A percentile compares a stretch with the other conserved stretches of the same genome.
These are phyloP conservation scores for Diplodia sapinea DNA, from an alignment of 2,329 filamentous ascomycete genomes.

Conservation along the genomic window DNA sequence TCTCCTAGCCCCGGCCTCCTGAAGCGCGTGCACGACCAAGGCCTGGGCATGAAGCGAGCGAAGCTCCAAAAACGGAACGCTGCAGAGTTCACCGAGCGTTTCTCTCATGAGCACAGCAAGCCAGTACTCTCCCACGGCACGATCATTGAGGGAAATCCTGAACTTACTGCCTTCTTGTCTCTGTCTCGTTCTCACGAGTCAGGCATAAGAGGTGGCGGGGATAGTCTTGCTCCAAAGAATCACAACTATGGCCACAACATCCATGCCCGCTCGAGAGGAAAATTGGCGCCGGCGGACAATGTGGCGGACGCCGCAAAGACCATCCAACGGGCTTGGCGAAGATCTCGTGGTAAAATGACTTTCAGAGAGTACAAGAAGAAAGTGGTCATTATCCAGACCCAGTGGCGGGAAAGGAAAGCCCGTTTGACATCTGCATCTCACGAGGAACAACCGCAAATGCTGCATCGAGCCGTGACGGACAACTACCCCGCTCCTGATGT, in stretches of 20 bases:
- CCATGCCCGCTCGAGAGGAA: slow-evolving; percentile 33
- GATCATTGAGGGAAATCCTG: background rate
- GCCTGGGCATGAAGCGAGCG: slow-evolving; percentile 1
- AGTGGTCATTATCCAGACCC: slow-evolving; percentile 46
- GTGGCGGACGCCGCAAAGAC: slow-evolving; percentile 41
- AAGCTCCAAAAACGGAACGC: slow-evolving; percentile 21
- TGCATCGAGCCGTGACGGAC: slow-evolving; percentile 9
- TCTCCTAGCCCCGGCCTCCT: slow-evolving; percentile 14
- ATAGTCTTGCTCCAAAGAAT: background rate
- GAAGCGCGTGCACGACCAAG: slow-evolving; percentile 20
- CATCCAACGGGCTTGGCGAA: slow-evolving; percentile 48
- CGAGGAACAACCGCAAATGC: background rate
- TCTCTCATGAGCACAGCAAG: background rate
- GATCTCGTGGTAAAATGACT: slow-evolving; percentile 38
- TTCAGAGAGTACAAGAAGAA: slow-evolving; percentile 49
- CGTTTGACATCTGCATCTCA: background rate
- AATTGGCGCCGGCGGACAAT: slow-evolving; percentile 35
- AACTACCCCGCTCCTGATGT: background rate
- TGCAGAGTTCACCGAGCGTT: background rate
- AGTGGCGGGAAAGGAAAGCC: slow-evolving; percentile 43
- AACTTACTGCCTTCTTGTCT: background rate
- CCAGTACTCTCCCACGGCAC: background rate
- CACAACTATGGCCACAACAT: slow-evolving; percentile 31
- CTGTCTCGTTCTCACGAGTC: background rate
- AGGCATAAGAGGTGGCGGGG: background rate